Evolutionary conservation across 805 yeast species (phyloP), one percentile per base, ranked within the genome.

Genomic region (Myxozyma monticola): DNA sequence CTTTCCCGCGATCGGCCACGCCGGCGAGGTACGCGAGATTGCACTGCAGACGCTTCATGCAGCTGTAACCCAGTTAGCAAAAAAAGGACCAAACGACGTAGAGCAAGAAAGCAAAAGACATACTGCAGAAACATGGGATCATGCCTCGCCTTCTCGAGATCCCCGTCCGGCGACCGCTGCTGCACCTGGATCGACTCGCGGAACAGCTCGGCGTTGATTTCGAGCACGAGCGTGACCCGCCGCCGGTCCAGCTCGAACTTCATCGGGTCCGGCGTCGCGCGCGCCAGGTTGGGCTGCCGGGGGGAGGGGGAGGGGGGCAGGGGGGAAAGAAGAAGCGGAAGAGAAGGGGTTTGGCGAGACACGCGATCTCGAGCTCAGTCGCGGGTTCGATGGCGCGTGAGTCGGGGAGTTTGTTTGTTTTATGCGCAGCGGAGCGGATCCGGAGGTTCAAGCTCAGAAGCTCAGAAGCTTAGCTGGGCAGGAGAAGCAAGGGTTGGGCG

Each of bases 11-110:
- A 41, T 67, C 70, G 7, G 61, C 63, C 26, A 63, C 44, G 17
- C 67, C 54, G 8, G 67, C 67, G 49, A 70, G 61, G 45, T 67
- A 69, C 17, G 65, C 59, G 34, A 70, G 51, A 45, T 70, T 70
- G 37, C 65, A 52, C 38, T 70, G 71, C 9, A 70, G 42, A 3
- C 73, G 61, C 33, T 57, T 60, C 64, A 71, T 57, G 39, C 71
- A 62, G 29, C 58, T 52, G 21, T 21, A 28, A 8, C 7, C n/a
- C n/a, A 21, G 14, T 17, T 30, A 37, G 31, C 26, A 20, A 42
- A 4, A n/a, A 14, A 9, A 12, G 3, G 15, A 30, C 28, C 35
- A 10, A 14, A 12, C 15, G 1, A 17, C 31, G 20, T 26, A 45
- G 15, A 30, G 14, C 7, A 4, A 21, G 18, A 25, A 18, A 12